phyloP scores from a whole-genome alignment of 176 grass and related monocot genomes.

The Oryza glaberrima region DNA sequence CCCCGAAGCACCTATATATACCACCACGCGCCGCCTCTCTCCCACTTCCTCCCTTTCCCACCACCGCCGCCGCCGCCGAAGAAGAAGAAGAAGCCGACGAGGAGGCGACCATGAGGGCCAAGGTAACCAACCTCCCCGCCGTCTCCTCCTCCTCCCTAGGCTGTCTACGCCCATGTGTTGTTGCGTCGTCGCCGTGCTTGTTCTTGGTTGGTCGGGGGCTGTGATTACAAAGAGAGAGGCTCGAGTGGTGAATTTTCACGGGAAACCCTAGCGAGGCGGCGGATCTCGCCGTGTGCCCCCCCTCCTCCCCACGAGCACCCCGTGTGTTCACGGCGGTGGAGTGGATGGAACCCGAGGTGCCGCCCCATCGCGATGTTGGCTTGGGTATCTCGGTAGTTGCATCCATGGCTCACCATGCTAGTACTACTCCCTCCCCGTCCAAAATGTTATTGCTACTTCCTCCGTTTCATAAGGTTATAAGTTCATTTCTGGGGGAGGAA shows the following conservation, averaged over 20 bases:
- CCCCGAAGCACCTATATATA: constrained; percentile 43
- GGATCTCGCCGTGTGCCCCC: constrained; percentile 24
- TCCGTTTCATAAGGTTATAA: background rate
- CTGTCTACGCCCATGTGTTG: background rate
- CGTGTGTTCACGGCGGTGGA: background rate
- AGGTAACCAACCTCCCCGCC: constrained; percentile 37
- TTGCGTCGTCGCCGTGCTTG: background rate
- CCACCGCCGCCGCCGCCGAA: background rate
- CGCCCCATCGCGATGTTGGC: constrained; percentile 22
- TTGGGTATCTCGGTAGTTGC: constrained; percentile 42
- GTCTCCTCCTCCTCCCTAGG: background rate
- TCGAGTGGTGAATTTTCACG: constrained; percentile 39
- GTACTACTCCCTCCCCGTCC: background rate
- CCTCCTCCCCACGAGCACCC: background rate
- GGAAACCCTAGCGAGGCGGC: background rate
- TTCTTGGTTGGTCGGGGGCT: constrained; percentile 13
- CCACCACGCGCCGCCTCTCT: background rate
- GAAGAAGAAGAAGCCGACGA: background rate
- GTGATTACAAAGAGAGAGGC: constrained; percentile 66
- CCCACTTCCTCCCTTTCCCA: background rate
- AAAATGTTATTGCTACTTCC: no score
- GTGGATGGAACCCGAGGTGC: constrained; percentile 36
- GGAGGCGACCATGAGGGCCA: constrained; percentile 69
- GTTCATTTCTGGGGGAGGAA: background rate
- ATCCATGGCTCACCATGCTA: background rate